These are phyloP conservation scores for Eragrostis tef DNA, from an alignment of 202 grass and related monocot genomes.

Conservation along the genomic window DNA sequence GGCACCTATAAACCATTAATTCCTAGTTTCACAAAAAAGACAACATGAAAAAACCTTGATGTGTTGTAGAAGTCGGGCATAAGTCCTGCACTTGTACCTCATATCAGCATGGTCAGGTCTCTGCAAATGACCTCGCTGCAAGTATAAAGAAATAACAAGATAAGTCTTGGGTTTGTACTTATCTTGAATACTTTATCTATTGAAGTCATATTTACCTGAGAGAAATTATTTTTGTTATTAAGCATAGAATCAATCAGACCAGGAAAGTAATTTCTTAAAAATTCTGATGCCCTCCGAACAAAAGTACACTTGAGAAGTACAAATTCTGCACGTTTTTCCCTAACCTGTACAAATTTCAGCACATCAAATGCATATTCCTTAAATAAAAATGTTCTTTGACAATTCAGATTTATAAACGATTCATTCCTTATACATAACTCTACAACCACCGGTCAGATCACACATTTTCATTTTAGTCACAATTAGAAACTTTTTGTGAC, in stretches of 20 bases:
- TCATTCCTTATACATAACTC: not conserved
- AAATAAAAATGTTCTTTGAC: conserved; percentile 6
- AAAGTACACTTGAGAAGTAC: conserved; percentile 94
- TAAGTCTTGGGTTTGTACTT: conserved; percentile 18
- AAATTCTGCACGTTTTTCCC: conserved; percentile 98
- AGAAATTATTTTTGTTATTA: conserved; percentile 83
- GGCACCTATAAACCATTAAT: not conserved
- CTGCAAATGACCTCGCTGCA: conserved; percentile 82
- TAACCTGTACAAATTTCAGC: conserved; percentile 64
- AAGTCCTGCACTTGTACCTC: conserved; percentile 90
- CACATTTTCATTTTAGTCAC: conserved; percentile 8
- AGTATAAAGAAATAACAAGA: conserved; percentile 31
- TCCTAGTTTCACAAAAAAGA: conserved; percentile 36
- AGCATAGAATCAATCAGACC: conserved; percentile 86
- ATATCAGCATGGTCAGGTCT: conserved; percentile 91
- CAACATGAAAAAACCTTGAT: conserved; percentile 73
- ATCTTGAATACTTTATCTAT: conserved; percentile 3
- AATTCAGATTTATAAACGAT: not conserved
- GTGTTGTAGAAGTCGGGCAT: conserved; percentile 81
- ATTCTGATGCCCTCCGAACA: conserved; percentile 89
- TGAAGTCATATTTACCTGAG: conserved; percentile 66
- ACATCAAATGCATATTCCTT: conserved; percentile 40
- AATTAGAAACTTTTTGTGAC: not conserved
- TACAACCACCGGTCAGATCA: not conserved
- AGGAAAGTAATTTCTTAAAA: conserved; percentile 94